Conservation (phyloP, 495 filamentous ascomycete genomes). For the Apiosordaria backusii region DNA sequence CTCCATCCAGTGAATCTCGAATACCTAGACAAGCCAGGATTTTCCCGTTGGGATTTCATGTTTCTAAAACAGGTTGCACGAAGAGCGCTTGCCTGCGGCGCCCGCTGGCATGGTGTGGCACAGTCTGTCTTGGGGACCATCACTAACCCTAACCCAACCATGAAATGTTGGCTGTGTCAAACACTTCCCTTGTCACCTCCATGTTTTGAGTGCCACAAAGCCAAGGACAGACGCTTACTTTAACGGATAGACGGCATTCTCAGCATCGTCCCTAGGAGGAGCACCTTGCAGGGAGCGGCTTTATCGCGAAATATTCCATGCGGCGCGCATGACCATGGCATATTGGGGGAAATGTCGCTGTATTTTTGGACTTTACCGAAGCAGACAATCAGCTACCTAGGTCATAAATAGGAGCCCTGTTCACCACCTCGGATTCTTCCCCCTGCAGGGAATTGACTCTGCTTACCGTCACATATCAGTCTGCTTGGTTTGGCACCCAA, state of each 20-base stretch:
- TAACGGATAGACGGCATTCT: background rate
- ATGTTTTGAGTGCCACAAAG: background rate
- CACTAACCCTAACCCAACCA: background rate
- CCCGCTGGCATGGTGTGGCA: background rate
- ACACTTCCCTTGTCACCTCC: background rate
- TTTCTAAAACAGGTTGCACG: background rate
- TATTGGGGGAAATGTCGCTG: background rate
- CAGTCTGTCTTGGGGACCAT: background rate
- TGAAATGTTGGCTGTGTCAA: background rate
- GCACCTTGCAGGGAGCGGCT: background rate
- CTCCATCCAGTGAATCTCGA: too few species aligned
- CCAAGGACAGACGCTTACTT: background rate
- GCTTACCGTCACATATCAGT: background rate
- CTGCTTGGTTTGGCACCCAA: conserved; percentile 31
- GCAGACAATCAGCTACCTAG: too few species aligned
- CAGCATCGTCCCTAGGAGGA: background rate
- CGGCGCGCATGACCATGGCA: background rate
- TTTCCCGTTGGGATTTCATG: background rate
- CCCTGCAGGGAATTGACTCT: too few species aligned
- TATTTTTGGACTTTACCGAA: background rate
- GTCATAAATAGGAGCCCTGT: too few species aligned
- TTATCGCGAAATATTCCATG: background rate
- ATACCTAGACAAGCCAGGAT: background rate
- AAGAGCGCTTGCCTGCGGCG: background rate
- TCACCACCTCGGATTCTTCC: too few species aligned